These are phyloP conservation scores for Neoascochyta sp. DNA, from an alignment of 2,329 filamentous ascomycete genomes.

Conservation along the genomic window DNA sequence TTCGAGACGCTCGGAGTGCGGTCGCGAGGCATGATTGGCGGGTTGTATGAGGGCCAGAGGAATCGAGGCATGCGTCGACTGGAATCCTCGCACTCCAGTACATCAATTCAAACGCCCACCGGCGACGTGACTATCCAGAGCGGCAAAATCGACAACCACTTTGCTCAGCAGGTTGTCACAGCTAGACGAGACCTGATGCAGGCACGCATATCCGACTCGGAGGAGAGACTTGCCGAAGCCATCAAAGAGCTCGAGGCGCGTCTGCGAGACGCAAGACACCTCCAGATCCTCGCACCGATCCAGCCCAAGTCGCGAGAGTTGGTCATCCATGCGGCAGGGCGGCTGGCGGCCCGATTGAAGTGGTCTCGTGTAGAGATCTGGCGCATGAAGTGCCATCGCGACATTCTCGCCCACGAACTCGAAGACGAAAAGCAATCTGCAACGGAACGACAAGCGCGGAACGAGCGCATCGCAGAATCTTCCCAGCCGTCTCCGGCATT, in stretches of 20 bases:
- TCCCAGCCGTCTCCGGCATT: slow-evolving; percentile 19
- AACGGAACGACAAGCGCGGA: slow-evolving; percentile 23
- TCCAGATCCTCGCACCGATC: slow-evolving; percentile 84
- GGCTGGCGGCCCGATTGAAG: slow-evolving; percentile 82
- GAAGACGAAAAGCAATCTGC: slow-evolving; percentile 64
- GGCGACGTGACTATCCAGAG: slow-evolving; percentile 72
- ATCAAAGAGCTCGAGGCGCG: slow-evolving; percentile 79
- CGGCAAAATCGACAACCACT: slow-evolving; percentile 71
- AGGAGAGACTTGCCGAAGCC: slow-evolving; percentile 68
- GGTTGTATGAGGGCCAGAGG: slow-evolving; percentile 78
- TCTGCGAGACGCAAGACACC: slow-evolving; percentile 82
- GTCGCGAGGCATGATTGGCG: slow-evolving; percentile 81
- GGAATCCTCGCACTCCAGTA: slow-evolving; percentile 54
- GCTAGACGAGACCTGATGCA: slow-evolving; percentile 80
- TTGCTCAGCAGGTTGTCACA: slow-evolving; percentile 79
- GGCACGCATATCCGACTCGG: slow-evolving; percentile 76
- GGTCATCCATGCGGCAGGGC: slow-evolving; percentile 77
- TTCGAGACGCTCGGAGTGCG: slow-evolving; percentile 89
- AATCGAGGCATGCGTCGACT: slow-evolving; percentile 68
- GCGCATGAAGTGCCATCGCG: slow-evolving; percentile 84
- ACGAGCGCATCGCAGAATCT: slow-evolving; percentile 22
- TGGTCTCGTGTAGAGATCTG: slow-evolving; percentile 95
- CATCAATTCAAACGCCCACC: slow-evolving; percentile 64
- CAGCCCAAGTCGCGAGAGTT: slow-evolving; percentile 86
- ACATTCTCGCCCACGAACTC: slow-evolving; percentile 80